A percentile compares a stretch with the other conserved stretches of the same genome.
phyloP scores from a whole-genome alignment of 2,329 filamentous ascomycete species.

The Fusarium sp. region DNA sequence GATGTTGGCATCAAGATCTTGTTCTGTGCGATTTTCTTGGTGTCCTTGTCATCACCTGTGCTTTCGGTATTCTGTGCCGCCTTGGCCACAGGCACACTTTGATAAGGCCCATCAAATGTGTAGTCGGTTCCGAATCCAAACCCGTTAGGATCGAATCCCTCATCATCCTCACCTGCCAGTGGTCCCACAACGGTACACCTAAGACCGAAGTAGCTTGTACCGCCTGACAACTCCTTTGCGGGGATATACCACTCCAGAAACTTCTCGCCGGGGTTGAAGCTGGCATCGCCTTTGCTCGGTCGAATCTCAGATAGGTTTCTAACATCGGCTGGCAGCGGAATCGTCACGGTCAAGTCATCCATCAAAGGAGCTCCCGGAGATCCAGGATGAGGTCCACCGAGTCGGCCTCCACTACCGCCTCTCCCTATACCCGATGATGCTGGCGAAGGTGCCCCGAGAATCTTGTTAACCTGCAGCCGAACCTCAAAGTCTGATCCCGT shows the following conservation, averaged over 20 bases:
- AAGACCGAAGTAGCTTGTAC: slow-evolving; percentile 77
- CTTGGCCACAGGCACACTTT: slow-evolving; percentile 57
- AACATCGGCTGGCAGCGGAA: slow-evolving; percentile 83
- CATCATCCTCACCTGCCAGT: slow-evolving; percentile 61
- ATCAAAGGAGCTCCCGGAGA: slow-evolving; percentile 71
- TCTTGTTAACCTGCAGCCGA: slow-evolving; percentile 76
- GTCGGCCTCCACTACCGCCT: slow-evolving; percentile 56
- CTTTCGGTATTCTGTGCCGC: slow-evolving; percentile 48
- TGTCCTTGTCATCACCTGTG: slow-evolving; percentile 61
- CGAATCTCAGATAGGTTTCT: slow-evolving; percentile 86
- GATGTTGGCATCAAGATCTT: slow-evolving; percentile 84
- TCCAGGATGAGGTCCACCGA: slow-evolving; percentile 61
- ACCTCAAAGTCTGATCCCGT: slow-evolving; percentile 90
- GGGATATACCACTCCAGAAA: slow-evolving; percentile 86
- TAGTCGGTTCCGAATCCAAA: slow-evolving; percentile 66
- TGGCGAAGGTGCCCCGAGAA: slow-evolving; percentile 62
- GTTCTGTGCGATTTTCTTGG: slow-evolving; percentile 73
- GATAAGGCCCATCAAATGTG: slow-evolving; percentile 68
- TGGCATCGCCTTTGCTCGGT: slow-evolving; percentile 84
- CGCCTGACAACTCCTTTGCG: slow-evolving; percentile 77
- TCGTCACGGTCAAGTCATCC: slow-evolving; percentile 81
- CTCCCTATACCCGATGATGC: slow-evolving; percentile 54
- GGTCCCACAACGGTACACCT: slow-evolving; percentile 83
- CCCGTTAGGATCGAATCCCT: slow-evolving; percentile 62
- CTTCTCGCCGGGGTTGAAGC: slow-evolving; percentile 79